Conservation (phyloP, 352 stramenopile species). For the Pythium biforme region DNA sequence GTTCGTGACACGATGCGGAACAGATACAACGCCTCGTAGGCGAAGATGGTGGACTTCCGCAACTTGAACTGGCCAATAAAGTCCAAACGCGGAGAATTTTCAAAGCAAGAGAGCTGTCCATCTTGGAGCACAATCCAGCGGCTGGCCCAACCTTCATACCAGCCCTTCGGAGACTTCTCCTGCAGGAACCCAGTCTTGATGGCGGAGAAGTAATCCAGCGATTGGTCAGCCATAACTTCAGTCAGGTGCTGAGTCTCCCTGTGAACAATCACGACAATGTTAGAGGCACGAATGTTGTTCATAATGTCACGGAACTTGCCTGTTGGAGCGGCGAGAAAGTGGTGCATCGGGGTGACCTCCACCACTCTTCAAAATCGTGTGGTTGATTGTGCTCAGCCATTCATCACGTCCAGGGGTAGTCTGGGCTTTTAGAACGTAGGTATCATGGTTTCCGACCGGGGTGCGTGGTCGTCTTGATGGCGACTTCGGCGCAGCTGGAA, state of each 20-base stretch:
- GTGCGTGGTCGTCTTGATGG: slow-evolving; percentile 27
- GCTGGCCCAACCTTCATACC: slow-evolving; percentile 83
- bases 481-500: slow-evolving; percentile 25
- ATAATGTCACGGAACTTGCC: slow-evolving; percentile 9
- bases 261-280: neutral
- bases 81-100: slow-evolving; percentile 74
- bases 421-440: slow-evolving; percentile 61
- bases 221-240: slow-evolving; percentile 54
- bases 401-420: slow-evolving; percentile 64
- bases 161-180: slow-evolving; percentile 69
- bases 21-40: slow-evolving; percentile 70
- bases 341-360: slow-evolving; percentile 25
- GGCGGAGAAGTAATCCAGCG: slow-evolving; percentile 79
- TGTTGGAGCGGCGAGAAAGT: slow-evolving; percentile 8
- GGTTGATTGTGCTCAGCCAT: slow-evolving; percentile 66
- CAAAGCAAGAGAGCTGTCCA: slow-evolving; percentile 70
- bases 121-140: slow-evolving; percentile 83
- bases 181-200: slow-evolving; percentile 74
- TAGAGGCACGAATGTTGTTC: neutral
- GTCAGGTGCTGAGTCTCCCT: slow-evolving; percentile 31
- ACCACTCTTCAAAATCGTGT: slow-evolving; percentile 34
- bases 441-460: slow-evolving; percentile 23
- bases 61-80: slow-evolving; percentile 75
- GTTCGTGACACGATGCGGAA: slow-evolving; percentile 72
- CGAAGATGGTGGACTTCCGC: slow-evolving; percentile 61